phyloP scores from a whole-genome alignment of 1,284 basidiomycete species.

The Spongiforma sp. region DNA sequence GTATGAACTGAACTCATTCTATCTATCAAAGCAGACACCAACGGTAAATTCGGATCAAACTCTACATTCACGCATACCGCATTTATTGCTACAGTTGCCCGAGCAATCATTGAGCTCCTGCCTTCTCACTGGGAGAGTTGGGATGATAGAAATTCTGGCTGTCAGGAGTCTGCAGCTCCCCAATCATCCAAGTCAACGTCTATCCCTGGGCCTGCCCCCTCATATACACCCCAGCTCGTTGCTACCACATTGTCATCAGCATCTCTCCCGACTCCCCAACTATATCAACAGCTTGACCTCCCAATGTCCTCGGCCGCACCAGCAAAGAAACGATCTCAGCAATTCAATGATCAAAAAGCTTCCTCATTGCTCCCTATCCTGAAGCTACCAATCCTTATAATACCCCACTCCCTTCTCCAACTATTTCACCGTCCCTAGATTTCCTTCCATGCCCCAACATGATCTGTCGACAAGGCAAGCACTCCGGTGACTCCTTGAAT shows the following conservation, averaged over 20 bases:
- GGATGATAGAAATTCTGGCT: not conserved
- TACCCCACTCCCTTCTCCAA: not conserved
- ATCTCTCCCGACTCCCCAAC: not conserved
- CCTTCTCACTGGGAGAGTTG: not conserved
- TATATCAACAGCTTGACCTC: not conserved
- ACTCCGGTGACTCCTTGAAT: not conserved
- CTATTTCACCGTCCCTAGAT: not conserved
- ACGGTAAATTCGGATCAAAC: not conserved
- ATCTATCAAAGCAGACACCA: not conserved
- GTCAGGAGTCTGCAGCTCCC: too few species aligned
- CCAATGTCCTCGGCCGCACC: not conserved
- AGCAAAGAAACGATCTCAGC: not conserved
- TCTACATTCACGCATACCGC: not conserved
- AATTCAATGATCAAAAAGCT: not conserved
- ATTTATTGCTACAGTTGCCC: not conserved
- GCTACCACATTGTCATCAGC: not conserved
- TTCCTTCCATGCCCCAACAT: not conserved
- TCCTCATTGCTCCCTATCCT: not conserved
- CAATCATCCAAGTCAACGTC: not conserved
- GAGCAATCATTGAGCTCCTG: not conserved
- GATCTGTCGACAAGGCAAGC: not conserved
- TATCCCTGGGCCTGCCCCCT: not conserved
- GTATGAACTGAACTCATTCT: not conserved
- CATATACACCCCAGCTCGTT: not conserved
- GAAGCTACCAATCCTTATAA: not conserved